These are phyloP conservation scores for Aspergillus nidulans DNA, from an alignment of 495 filamentous ascomycete genomes.

Conservation along the genomic window DNA sequence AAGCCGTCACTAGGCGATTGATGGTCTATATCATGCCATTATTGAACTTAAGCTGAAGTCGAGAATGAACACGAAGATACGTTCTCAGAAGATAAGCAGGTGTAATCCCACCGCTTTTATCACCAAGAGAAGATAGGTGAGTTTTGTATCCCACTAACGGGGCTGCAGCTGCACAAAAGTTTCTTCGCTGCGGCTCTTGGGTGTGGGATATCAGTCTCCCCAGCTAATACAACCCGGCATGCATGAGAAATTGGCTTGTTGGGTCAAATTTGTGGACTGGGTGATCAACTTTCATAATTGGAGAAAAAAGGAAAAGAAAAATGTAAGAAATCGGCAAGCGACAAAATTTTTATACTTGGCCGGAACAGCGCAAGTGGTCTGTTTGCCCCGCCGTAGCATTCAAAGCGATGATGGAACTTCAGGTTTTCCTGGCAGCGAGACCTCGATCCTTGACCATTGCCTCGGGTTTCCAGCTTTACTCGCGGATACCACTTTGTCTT, in stretches of 20 bases:
- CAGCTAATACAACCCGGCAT: slow-evolving; percentile 63
- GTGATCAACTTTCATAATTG: slow-evolving; percentile 58
- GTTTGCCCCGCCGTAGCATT: slow-evolving; percentile 19
- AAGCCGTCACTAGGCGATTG: slow-evolving; percentile 1
- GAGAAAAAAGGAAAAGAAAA: slow-evolving; percentile 28
- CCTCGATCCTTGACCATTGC: neutral
- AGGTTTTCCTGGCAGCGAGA: neutral
- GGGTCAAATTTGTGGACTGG: slow-evolving; percentile 64
- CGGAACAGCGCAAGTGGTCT: slow-evolving; percentile 23
- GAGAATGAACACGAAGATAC: slow-evolving; percentile 13
- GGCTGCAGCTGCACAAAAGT: slow-evolving; percentile 45
- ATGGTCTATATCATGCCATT: slow-evolving; percentile 21
- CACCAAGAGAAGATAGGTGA: slow-evolving; percentile 7
- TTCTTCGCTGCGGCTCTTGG: slow-evolving; percentile 61
- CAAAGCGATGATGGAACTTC: slow-evolving; percentile 7
- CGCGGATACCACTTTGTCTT: neutral
- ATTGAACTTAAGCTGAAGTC: slow-evolving; percentile 16
- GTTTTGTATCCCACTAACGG: slow-evolving; percentile 44
- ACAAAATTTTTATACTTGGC: slow-evolving; percentile 19
- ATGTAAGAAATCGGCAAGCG: slow-evolving; percentile 12
- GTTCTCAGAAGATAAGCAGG: slow-evolving; percentile 1
- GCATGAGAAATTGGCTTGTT: slow-evolving; percentile 40
- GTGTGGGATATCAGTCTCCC: slow-evolving; percentile 59
- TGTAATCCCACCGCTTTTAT: slow-evolving; percentile 14
- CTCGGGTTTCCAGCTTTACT: neutral